A percentile compares a stretch with the other conserved stretches of the same genome.
These are phyloP conservation scores for Aphanomyces stellatus DNA, from an alignment of 352 stramenopile species.

Conservation along the genomic window DNA sequence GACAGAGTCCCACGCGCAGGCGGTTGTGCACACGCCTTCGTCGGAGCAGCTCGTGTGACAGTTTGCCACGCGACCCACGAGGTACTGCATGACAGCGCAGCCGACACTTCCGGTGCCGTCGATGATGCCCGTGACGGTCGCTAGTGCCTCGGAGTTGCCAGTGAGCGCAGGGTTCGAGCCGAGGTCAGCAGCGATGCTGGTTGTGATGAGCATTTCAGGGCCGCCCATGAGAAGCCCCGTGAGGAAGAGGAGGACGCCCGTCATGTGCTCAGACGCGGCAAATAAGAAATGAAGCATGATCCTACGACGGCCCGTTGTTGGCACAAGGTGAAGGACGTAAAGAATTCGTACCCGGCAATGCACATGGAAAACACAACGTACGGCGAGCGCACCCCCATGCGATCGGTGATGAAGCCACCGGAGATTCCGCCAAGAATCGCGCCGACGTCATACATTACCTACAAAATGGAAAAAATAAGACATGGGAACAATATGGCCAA, in stretches of 20 bases:
- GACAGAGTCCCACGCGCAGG: background rate
- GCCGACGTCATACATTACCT: conserved; percentile 17
- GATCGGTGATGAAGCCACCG: conserved; percentile 13
- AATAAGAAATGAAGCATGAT: conserved; percentile 11
- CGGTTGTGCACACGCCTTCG: background rate
- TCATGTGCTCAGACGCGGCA: conserved; percentile 11
- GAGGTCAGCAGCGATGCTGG: conserved; percentile 25
- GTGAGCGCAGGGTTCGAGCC: conserved; percentile 19
- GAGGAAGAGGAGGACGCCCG: conserved; percentile 24
- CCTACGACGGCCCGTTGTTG: too few relatives aligned
- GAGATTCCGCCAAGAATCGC: background rate
- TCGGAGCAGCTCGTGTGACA: background rate
- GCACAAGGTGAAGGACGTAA: background rate
- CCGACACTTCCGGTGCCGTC: conserved; percentile 27
- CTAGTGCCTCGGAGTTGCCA: conserved; percentile 18
- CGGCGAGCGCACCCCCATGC: conserved; percentile 4
- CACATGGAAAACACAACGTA: conserved; percentile 5
- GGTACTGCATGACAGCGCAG: conserved; percentile 19
- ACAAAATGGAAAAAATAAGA: background rate
- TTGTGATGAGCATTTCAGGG: conserved; percentile 26
- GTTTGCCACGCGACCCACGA: conserved; percentile 18
- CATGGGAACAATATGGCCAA: too few relatives aligned
- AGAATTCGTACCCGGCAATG: background rate
- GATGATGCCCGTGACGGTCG: conserved; percentile 27
- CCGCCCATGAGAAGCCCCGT: conserved; percentile 23